Conservation (phyloP, 805 yeast genomes). For the Candida lessepsii region DNA sequence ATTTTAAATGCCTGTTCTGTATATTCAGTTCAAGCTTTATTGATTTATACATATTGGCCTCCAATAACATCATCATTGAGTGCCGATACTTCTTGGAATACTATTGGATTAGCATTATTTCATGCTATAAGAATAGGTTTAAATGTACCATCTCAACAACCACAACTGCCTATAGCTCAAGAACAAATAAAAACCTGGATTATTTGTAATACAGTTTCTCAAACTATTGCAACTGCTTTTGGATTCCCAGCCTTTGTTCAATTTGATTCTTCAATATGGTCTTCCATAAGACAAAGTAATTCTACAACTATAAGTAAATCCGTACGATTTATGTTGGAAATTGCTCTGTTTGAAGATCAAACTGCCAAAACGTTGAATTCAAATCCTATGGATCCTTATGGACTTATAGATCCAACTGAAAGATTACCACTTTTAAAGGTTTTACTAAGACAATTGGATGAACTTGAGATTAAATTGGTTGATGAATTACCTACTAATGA, state of each 20-base stretch:
- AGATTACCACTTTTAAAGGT: constrained; percentile 73
- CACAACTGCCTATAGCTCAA: constrained; percentile 47
- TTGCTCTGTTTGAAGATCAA: constrained; percentile 84
- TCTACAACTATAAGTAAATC: constrained; percentile 49
- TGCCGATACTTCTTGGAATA: constrained; percentile 95
- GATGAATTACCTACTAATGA: constrained; percentile 45
- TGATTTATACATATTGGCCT: constrained; percentile 92
- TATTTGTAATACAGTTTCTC: constrained; percentile 87
- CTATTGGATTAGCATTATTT: constrained; percentile 88
- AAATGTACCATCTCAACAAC: constrained; percentile 56
- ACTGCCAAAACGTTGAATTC: constrained; percentile 74
- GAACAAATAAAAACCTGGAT: constrained; percentile 93
- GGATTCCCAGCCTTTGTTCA: constrained; percentile 94
- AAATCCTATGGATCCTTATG: constrained; percentile 64
- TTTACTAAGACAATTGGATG: constrained; percentile 69
- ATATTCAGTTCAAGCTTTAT: constrained; percentile 89
- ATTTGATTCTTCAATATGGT: constrained; percentile 68
- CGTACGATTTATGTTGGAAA: constrained; percentile 75
- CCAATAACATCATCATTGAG: constrained; percentile 91
- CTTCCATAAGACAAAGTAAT: constrained; percentile 46
- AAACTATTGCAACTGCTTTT: constrained; percentile 84
- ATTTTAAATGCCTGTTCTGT: constrained; percentile 86
- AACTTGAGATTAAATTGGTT: constrained; percentile 58
- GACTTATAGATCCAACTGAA: constrained; percentile 65
- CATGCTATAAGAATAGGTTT: constrained; percentile 92